These are phyloP conservation scores for Apiotrichum sp. DNA, from an alignment of 1,284 basidiomycete species.

Conservation along the genomic window DNA sequence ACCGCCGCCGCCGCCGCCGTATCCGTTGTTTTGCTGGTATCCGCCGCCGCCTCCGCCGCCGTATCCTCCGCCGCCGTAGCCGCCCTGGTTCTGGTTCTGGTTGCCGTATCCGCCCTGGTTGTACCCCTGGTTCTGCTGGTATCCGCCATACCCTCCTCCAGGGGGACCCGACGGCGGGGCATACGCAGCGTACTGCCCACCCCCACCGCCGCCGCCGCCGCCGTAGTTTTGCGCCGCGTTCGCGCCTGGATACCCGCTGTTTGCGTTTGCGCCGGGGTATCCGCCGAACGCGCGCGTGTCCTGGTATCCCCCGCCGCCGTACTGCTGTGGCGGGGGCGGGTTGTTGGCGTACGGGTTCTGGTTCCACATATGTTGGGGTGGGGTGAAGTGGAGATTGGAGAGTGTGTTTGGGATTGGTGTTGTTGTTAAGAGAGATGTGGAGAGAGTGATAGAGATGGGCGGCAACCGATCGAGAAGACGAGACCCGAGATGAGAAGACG, in stretches of 20 bases:
- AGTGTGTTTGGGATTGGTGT: too few relatives aligned
- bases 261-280: neutral
- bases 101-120: neutral
- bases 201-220: neutral
- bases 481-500: neutral
- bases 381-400: too few relatives aligned
- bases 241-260: neutral
- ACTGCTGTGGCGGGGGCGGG: slow-evolving; percentile 11
- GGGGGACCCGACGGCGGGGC: slow-evolving; percentile 1
- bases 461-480: neutral
- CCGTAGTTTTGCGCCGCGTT: neutral
- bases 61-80: neutral
- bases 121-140: neutral
- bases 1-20: neutral
- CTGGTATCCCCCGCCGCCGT: neutral
- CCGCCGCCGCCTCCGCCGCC: neutral
- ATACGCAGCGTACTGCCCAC: neutral
- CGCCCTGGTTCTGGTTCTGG: neutral
- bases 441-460: too few relatives aligned
- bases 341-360: slow-evolving; percentile 12
- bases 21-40: neutral
- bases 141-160: neutral
- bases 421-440: neutral
- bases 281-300: neutral
- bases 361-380: slow-evolving; percentile 2